Base-by-base conservation (phyloP, 108 stramenopile species). In the Cyclotella cryptica region DNA sequence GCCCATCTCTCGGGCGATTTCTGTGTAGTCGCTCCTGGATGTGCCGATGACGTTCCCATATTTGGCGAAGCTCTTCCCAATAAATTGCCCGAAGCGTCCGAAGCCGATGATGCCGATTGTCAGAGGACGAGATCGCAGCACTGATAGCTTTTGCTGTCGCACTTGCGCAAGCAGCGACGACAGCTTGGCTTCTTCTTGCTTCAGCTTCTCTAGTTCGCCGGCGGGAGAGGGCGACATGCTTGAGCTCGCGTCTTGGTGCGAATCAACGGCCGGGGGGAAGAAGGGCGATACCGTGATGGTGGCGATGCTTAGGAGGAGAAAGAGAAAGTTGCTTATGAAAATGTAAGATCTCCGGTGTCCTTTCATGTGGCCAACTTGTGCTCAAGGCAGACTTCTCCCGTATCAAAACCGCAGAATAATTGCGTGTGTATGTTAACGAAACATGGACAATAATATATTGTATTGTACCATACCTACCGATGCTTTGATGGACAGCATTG, bases 101-200 rank as follows among this genome's bases (percentile, higher is more conserved):
- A 98, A 99, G 17, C 98, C 98, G 30, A 99, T 80, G 39, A 99
- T 88, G 11, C 98, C 98, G 59, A 99, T 96, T 58, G 89, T 96
- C 49, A 99, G 92, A 10, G 85, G 85, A 18, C 83, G 71, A 13
- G 85, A 84, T 21, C 75, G 83, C 35, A 86, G 63, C 35, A 84
- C 85, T 14, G 73, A 40, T 14, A 84, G 74, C 53, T 86, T 86
- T 68, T 86, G 73, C 19, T 71, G 58, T 29, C 85, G 85, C 0
- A 86, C 60, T 19, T 63, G 47, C 15, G 78, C 79, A 19, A 86
- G 83, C 61, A 86, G 72, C 14, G 73, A 55, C 8, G 81, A 68
- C 30, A 68, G 28, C 15, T 30, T 24, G 1, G 46, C 49, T 44
- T 68, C 67, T 42, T 68, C 67, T 52, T 68, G 67, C n/a, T 68